Conservation (phyloP, 352 stramenopile genomes). For the Phytophthora pinifolia region DNA sequence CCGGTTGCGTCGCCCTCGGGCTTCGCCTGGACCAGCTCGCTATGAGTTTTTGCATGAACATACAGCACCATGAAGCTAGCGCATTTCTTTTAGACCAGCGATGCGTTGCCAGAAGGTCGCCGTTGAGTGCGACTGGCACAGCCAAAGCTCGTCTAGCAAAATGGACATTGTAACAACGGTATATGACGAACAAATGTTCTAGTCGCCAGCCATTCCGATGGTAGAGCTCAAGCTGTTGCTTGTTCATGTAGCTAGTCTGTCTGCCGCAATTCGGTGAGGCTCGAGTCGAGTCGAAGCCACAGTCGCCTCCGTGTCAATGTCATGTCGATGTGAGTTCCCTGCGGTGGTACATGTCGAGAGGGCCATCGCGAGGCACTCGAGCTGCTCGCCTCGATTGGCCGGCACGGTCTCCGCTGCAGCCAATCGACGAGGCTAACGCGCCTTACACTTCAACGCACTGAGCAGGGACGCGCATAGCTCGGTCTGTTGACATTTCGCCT, state of each 20-base stretch:
- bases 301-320: too few relatives aligned
- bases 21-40: neutral
- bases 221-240: neutral
- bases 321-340: too few relatives aligned
- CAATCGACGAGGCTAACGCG: constrained; percentile 6
- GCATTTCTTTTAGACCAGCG: neutral
- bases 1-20: constrained; percentile 5
- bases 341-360: neutral
- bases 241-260: too few relatives aligned
- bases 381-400: constrained; percentile 4
- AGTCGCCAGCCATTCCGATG: neutral
- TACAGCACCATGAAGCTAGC: neutral
- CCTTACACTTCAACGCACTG: constrained; percentile 15
- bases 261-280: too few relatives aligned
- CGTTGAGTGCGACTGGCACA: constrained; percentile 8
- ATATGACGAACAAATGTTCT: neutral
- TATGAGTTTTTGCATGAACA: neutral
- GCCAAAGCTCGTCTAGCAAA: constrained; percentile 6
- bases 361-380: neutral
- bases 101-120: neutral
- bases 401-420: neutral
- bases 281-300: too few relatives aligned
- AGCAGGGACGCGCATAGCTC: neutral
- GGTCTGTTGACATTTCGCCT: neutral
- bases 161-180: constrained; percentile 5